Conservation (phyloP, 371 early-diverging fungal genomes). For the Mucor lusitanicus region DNA sequence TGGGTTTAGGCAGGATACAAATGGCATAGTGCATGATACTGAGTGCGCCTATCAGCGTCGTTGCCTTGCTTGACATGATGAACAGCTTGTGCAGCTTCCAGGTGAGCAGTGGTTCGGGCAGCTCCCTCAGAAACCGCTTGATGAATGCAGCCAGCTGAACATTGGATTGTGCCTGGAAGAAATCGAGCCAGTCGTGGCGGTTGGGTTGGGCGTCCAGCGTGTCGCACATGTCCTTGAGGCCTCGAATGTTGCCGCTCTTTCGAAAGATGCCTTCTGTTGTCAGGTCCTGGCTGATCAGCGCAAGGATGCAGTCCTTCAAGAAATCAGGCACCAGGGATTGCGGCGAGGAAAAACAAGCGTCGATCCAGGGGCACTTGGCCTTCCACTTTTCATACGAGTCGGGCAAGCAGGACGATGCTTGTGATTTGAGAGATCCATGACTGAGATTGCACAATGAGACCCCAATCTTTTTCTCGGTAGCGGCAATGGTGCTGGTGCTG, state of each 20-base stretch:
- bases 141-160: slow-evolving; percentile 91
- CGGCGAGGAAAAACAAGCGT: slow-evolving; percentile 32
- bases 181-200: slow-evolving; percentile 27
- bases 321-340: slow-evolving; percentile 18
- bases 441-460: slow-evolving; percentile 17
- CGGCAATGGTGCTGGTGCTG: not conserved
- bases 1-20: slow-evolving; percentile 85
- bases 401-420: not conserved
- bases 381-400: slow-evolving; percentile 10
- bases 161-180: slow-evolving; percentile 60
- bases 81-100: slow-evolving; percentile 84
- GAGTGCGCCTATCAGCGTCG: slow-evolving; percentile 32
- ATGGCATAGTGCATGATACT: slow-evolving; percentile 71
- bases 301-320: slow-evolving; percentile 22
- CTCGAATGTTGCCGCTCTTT: slow-evolving; percentile 94
- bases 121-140: slow-evolving; percentile 89
- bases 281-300: slow-evolving; percentile 55
- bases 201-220: slow-evolving; percentile 51
- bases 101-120: slow-evolving; percentile 94
- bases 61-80: slow-evolving; percentile 28
- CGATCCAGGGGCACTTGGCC: slow-evolving; percentile 7
- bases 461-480: slow-evolving; percentile 15
- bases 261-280: slow-evolving; percentile 93
- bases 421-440: not conserved
- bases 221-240: slow-evolving; percentile 82